Evolutionary conservation across 106 monocot species (phyloP).

Genomic region (Allium fistulosum): DNA sequence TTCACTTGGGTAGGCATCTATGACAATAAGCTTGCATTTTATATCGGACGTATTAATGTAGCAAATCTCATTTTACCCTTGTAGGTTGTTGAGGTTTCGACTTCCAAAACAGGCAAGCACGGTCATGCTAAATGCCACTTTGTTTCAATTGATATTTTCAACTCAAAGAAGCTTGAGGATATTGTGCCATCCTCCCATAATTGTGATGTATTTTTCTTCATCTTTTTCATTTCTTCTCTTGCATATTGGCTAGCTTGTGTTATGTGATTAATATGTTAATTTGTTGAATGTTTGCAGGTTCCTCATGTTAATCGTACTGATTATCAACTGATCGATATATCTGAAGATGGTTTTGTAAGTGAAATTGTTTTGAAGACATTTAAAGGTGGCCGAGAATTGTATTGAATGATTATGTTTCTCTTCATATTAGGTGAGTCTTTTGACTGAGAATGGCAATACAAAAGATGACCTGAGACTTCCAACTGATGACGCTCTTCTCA

Average conservation of each 20-base stretch:
- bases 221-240: not conserved
- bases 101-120: constrained; percentile 24
- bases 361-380: not conserved
- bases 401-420: not conserved
- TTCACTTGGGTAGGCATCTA: no score
- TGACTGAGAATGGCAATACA: constrained; percentile 15
- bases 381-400: not conserved
- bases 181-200: constrained; percentile 28
- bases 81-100: constrained; percentile 19
- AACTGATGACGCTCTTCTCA: constrained; percentile 13
- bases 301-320: constrained; percentile 38
- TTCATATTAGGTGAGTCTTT: constrained; percentile 4
- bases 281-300: constrained; percentile 11
- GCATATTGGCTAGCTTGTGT: not conserved
- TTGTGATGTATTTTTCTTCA: constrained; percentile 11
- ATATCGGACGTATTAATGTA: no score
- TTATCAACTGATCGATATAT: constrained; percentile 39
- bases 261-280: not conserved
- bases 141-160: constrained; percentile 21
- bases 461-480: constrained; percentile 17
- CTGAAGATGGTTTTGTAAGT: constrained; percentile 37
- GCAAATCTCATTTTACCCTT: not conserved
- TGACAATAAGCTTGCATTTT: no score
- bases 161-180: constrained; percentile 23
- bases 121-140: constrained; percentile 26